Evolutionary conservation across 495 filamentous ascomycete genomes (phyloP).

Genomic region (Xylaria venustula): DNA sequence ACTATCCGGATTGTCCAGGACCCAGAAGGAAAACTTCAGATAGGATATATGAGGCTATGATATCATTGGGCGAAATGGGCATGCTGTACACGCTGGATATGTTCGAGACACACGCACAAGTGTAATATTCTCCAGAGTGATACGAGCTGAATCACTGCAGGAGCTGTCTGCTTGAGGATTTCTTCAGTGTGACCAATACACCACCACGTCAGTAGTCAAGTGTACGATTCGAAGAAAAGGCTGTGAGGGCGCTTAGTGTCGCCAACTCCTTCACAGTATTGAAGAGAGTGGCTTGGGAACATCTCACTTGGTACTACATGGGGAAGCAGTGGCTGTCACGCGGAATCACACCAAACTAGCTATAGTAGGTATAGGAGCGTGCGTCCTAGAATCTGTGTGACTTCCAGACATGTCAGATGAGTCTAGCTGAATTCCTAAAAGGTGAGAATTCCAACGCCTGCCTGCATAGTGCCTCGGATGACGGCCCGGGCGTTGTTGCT

Average conservation of each 20-base stretch:
- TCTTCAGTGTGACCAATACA: background rate
- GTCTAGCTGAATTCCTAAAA: background rate
- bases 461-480: background rate
- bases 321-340: background rate
- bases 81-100: too few species aligned
- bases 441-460: background rate
- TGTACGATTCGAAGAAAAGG: background rate
- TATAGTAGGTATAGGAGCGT: background rate
- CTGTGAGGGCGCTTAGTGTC: background rate
- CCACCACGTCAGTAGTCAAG: background rate
- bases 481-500: background rate
- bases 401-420: background rate
- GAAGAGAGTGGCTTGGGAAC: background rate
- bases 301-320: background rate
- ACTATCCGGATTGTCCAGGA: too few species aligned
- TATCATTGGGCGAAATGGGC: background rate
- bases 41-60: background rate
- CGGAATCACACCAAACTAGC: constrained; percentile 1
- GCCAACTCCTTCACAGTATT: background rate
- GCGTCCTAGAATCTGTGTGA: background rate
- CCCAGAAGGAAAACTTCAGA: background rate
- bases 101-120: too few species aligned
- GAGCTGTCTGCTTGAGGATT: background rate
- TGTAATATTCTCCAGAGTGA: background rate
- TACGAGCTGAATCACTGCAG: background rate